A percentile compares a stretch with the other conserved stretches of the same genome.
Evolutionary conservation across 2,329 filamentous ascomycete species (phyloP).

Genomic region (Epichloe scottii): DNA sequence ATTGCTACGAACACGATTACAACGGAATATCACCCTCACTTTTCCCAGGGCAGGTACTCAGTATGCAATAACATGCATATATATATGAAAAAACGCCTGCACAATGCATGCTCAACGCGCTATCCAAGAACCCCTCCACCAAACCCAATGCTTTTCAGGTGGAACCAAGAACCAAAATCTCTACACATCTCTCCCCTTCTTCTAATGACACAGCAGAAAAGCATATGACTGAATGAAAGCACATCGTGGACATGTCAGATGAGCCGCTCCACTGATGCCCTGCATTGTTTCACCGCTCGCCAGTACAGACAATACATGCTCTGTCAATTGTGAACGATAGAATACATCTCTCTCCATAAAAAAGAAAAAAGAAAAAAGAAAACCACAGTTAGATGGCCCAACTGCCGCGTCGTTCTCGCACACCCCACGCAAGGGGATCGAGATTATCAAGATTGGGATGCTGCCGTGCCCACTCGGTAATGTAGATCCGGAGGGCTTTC

Average conservation of each 20-base stretch:
- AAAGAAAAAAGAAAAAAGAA: background rate
- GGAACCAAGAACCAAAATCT: no score
- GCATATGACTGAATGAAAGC: no score
- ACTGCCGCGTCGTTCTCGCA: constrained; percentile 53
- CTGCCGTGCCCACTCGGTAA: constrained; percentile 80
- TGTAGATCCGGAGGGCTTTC: constrained; percentile 72
- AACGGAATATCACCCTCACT: no score
- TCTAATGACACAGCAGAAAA: no score
- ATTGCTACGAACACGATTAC: background rate
- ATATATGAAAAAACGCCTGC: no score
- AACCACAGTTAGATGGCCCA: constrained; percentile 47
- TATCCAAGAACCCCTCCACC: no score
- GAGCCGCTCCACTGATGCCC: no score
- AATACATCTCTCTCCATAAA: background rate
- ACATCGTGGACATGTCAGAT: no score
- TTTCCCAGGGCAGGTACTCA: no score
- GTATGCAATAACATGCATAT: background rate
- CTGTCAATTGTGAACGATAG: background rate
- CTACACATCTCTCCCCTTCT: no score
- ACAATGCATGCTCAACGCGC: background rate
- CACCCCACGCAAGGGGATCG: constrained; percentile 53
- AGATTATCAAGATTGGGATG: constrained; percentile 60
- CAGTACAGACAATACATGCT: background rate
- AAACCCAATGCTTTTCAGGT: background rate
- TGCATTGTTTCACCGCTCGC: no score